phyloP scores from a whole-genome alignment of 1,139 yeast species.

The Meyerozyma sp. region DNA sequence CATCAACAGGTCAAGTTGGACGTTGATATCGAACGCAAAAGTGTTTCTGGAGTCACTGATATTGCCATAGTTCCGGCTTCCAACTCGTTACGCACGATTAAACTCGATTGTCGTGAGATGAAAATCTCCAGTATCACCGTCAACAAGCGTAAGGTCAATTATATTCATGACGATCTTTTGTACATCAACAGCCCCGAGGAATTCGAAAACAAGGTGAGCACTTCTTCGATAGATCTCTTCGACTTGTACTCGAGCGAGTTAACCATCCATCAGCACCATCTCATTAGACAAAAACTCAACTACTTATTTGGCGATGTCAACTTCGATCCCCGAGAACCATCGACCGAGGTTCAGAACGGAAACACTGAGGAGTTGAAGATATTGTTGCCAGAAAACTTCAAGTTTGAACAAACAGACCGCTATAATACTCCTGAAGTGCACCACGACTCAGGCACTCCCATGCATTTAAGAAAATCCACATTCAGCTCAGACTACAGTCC shows the following conservation, averaged over 20 bases:
- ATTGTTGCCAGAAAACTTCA: constrained; percentile 66
- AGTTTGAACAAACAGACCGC: constrained; percentile 54
- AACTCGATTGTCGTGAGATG: constrained; percentile 80
- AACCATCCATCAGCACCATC: constrained; percentile 55
- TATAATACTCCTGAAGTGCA: constrained; percentile 42
- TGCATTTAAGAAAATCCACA: constrained; percentile 31
- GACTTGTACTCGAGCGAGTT: constrained; percentile 41
- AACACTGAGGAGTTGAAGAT: constrained; percentile 71
- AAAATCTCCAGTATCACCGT: constrained; percentile 57
- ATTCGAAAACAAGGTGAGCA: constrained; percentile 19
- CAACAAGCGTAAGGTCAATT: constrained; percentile 39
- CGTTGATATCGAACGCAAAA: constrained; percentile 52
- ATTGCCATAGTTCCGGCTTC: constrained; percentile 72
- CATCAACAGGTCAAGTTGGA: constrained; percentile 69
- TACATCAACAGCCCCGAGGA: constrained; percentile 32
- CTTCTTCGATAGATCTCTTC: constrained; percentile 27
- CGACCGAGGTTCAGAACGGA: constrained; percentile 19
- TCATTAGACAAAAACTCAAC: constrained; percentile 57
- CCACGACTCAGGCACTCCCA: constrained; percentile 31
- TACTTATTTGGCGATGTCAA: constrained; percentile 55
- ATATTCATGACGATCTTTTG: constrained; percentile 33
- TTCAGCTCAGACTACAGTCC: constrained; percentile 57
- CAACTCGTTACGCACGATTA: constrained; percentile 50
- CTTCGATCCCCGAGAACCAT: constrained; percentile 23
- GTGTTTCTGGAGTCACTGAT: constrained; percentile 73